Percentiles rank a stretch among this genome's conserved stretches.
Conservation (phyloP, 2,329 filamentous ascomycete genomes). For the Aspergillus udagawae region DNA sequence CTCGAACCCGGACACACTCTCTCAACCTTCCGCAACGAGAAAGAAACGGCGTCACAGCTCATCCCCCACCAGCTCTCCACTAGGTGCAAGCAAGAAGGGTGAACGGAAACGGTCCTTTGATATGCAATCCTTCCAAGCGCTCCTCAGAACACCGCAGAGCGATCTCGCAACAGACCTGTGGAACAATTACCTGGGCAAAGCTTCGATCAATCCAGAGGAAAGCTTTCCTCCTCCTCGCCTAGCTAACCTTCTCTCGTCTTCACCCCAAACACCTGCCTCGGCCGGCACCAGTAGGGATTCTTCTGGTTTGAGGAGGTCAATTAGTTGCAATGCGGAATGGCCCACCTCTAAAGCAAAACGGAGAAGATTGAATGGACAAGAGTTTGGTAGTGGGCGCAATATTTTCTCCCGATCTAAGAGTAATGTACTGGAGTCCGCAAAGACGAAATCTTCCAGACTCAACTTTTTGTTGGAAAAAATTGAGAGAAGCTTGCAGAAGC, state of each 20-base stretch:
- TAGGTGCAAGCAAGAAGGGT: conserved; percentile 38
- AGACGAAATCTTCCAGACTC: conserved; percentile 44
- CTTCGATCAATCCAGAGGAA: conserved; percentile 41
- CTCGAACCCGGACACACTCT: conserved; percentile 42
- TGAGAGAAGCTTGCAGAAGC: conserved; percentile 46
- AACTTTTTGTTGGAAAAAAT: conserved; percentile 65
- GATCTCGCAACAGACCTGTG: conserved; percentile 73
- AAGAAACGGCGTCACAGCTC: conserved; percentile 71
- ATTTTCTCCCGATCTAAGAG: conserved; percentile 41
- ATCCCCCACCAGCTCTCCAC: conserved; percentile 67
- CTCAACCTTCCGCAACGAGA: conserved; percentile 43
- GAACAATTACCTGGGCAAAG: conserved; percentile 65
- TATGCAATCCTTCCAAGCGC: conserved; percentile 54
- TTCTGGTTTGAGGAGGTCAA: conserved; percentile 57
- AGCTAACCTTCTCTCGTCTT: conserved; percentile 65
- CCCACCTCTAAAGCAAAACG: conserved; percentile 60
- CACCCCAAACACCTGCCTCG: conserved; percentile 60
- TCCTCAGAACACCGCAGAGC: conserved; percentile 63
- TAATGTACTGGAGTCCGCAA: conserved; percentile 36
- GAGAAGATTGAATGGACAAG: conserved; percentile 53
- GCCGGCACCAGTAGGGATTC: conserved; percentile 40
- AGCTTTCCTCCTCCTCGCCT: conserved; percentile 55
- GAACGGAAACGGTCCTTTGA: conserved; percentile 48
- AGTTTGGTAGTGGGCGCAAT: conserved; percentile 44
- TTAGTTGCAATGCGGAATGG: conserved; percentile 68